A percentile compares a stretch with the other conserved stretches of the same genome.
Evolutionary conservation across 805 yeast species (phyloP).

Genomic region (Scheffersomyces lignosus): DNA sequence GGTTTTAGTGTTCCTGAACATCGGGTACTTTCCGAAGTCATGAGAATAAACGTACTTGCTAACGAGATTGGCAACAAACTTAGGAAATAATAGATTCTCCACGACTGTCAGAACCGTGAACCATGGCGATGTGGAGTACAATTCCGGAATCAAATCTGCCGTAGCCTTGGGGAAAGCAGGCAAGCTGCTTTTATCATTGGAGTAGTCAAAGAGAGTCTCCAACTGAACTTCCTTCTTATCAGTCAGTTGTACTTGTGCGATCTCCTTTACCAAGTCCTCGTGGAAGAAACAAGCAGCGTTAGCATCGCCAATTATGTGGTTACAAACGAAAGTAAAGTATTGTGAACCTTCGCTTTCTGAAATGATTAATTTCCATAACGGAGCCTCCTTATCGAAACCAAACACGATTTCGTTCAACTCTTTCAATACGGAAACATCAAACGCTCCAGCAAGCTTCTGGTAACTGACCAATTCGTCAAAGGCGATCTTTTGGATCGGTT

Average conservation of each 20-base stretch:
- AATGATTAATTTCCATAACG: slow-evolving; percentile 23
- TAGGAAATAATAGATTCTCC: neutral
- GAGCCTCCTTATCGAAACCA: slow-evolving; percentile 9
- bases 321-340: slow-evolving; percentile 13
- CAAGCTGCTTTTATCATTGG: slow-evolving; percentile 5
- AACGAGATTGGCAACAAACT: neutral
- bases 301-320: slow-evolving; percentile 30
- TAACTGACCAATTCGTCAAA: slow-evolving; percentile 22
- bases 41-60: slow-evolving; percentile 1
- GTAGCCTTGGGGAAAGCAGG: slow-evolving; percentile 8
- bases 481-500: slow-evolving; percentile 14
- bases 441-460: slow-evolving; percentile 6
- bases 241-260: slow-evolving; percentile 8
- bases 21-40: slow-evolving; percentile 9
- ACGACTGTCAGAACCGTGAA: neutral
- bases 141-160: slow-evolving; percentile 1
- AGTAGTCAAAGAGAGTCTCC: neutral
- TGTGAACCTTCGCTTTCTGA: slow-evolving; percentile 10
- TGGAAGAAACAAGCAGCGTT: slow-evolving; percentile 30
- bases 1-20: slow-evolving; percentile 9
- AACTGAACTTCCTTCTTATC: too few species aligned
- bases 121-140: neutral
- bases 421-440: slow-evolving; percentile 13
- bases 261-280: slow-evolving; percentile 17
- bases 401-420: slow-evolving; percentile 9